Percentiles rank a stretch among this genome's conserved stretches.
phyloP scores from a whole-genome alignment of 2,329 filamentous ascomycete genomes.

The Aspergillus sp. region DNA sequence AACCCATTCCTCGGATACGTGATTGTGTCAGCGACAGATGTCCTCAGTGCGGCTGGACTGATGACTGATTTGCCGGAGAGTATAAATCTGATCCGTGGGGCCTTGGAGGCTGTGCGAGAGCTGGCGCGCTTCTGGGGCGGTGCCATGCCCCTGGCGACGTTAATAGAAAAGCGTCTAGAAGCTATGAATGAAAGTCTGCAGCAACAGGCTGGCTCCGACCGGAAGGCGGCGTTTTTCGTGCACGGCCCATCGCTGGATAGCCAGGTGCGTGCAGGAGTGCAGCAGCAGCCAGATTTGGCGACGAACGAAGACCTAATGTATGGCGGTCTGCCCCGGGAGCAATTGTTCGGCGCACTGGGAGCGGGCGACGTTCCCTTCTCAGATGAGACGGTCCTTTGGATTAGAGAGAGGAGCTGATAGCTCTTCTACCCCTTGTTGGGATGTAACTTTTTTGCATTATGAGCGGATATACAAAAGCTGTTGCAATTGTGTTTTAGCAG shows the following conservation, averaged over 20 bases:
- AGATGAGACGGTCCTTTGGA: conserved; percentile 31
- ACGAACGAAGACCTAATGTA: conserved; percentile 48
- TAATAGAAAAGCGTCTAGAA: conserved; percentile 51
- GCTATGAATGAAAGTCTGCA: conserved; percentile 43
- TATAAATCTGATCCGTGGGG: conserved; percentile 57
- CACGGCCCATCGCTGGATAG: conserved; percentile 42
- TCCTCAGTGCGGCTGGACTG: conserved; percentile 62
- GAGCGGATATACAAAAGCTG: conserved; percentile 1
- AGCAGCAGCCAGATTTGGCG: conserved; percentile 21
- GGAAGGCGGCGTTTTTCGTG: conserved; percentile 41
- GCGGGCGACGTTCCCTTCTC: conserved; percentile 27
- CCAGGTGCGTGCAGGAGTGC: conserved; percentile 33
- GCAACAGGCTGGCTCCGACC: conserved; percentile 34
- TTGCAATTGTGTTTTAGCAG: neutral
- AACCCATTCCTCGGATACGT: conserved; percentile 66
- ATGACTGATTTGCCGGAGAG: conserved; percentile 54
- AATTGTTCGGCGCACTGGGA: conserved; percentile 35
- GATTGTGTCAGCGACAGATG: conserved; percentile 65
- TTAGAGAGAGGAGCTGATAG: conserved; percentile 22
- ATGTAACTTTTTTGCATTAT: neutral
- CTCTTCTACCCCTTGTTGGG: neutral
- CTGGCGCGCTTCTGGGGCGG: conserved; percentile 63
- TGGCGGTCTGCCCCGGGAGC: conserved; percentile 31
- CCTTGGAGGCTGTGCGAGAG: conserved; percentile 57
- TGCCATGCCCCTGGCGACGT: conserved; percentile 53